Evolutionary conservation across 208 protist species (phyloP), one percentile per base, ranked within the genome.

Genomic region (Trypanosoma scelopori): DNA sequence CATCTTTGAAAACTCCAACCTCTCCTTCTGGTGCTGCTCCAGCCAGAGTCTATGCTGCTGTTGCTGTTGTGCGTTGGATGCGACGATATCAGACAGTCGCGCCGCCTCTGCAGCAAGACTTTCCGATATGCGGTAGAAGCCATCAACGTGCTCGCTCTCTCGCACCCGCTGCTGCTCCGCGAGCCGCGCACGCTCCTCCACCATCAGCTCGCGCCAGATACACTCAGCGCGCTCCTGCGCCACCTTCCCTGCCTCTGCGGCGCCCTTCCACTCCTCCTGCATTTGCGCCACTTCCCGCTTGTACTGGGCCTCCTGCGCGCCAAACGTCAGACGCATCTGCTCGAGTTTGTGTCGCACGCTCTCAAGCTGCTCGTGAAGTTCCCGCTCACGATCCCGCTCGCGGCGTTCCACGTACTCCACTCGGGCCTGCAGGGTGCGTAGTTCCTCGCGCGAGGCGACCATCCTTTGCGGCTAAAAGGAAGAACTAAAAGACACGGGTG

Each of bases 381-480:
- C 63, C 16, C 35, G 52, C 53, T 69, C 63, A 5, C 63, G 22
- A n/a, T 69, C 63, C 43, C 30, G n/a, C 16, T 69, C 63, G 30
- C 52, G 51, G 22, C 53, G 63, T 43, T 69, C 63, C 27, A 60
- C 46, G 43, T 69, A 69, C 32, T 69, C 43, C 16, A 69, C 39
- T 18, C 63, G 9, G 43, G 23, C 30, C 45, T 60, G 52, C 53
- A 69, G 52, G 16, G 43, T 27, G 3, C 63, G 41, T 1, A 69
- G 30, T 45, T 61, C 63, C 37, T 61, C 52, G 52, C 27, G 43
- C 39, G 39, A 27, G 35, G 13, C 25, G n/a, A 35, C 27, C 53
- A 71, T 65, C 48, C 1, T 37, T 53, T 6, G 22, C 18, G 3
- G 18, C 22, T 47, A 47, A 11, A 27, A 22, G 20, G 49, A 50